These are phyloP conservation scores for Euphorbia pulcherrima DNA, from an alignment of 345 rosid species.

Conservation along the genomic window DNA sequence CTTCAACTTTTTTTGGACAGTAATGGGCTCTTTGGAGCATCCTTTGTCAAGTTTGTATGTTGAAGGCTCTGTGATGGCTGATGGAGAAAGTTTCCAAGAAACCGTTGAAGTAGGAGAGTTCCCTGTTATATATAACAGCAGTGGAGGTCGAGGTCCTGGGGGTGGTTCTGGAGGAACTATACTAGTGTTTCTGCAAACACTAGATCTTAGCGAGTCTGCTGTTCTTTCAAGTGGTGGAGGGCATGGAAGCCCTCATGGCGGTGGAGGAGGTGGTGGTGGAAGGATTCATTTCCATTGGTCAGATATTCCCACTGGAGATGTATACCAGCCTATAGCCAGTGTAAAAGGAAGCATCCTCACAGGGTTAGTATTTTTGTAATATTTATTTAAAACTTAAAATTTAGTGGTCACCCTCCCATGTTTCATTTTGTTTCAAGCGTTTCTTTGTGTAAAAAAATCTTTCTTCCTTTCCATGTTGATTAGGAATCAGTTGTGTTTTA, in stretches of 20 bases:
- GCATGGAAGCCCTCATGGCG: slow-evolving; percentile 65
- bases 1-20: slow-evolving; percentile 41
- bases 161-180: slow-evolving; percentile 98
- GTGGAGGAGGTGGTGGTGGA: slow-evolving; percentile 99
- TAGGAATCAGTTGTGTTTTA: not conserved
- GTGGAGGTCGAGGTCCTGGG: slow-evolving; percentile 63
- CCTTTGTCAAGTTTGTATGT: slow-evolving; percentile 77
- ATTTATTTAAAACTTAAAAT: not conserved
- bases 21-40: slow-evolving; percentile 92
- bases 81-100: slow-evolving; percentile 68
- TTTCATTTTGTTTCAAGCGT: not conserved
- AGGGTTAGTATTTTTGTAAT: slow-evolving; percentile 46
- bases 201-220: slow-evolving; percentile 60
- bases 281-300: slow-evolving; percentile 99
- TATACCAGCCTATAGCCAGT: slow-evolving; percentile 93
- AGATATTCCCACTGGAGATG: slow-evolving; percentile 93
- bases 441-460: not conserved
- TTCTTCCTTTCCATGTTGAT: not conserved
- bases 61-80: slow-evolving; percentile 72
- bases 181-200: slow-evolving; percentile 62
- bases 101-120: slow-evolving; percentile 24
- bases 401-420: not conserved
- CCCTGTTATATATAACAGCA: slow-evolving; percentile 26
- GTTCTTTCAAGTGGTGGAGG: slow-evolving; percentile 89
- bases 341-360: slow-evolving; percentile 67